Evolutionary conservation across 148 eudicot genomes (phyloP), one percentile per base, ranked within the genome.

Genomic region (Camellia granthamiana): DNA sequence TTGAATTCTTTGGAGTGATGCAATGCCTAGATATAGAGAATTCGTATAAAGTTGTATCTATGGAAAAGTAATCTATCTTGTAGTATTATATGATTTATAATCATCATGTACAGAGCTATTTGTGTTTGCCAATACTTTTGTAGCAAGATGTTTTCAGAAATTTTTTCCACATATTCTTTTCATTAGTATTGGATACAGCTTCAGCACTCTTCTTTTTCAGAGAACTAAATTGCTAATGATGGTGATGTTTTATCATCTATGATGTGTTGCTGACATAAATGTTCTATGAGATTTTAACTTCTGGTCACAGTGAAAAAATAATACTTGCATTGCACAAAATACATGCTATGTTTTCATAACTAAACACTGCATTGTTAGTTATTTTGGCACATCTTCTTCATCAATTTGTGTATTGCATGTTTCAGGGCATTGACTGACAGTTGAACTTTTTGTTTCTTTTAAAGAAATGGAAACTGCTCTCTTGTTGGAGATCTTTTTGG

Each of bases 401-500:
- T 80, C 73, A 38, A 12, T 56, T 38, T 66, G 72, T 54, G 23
- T 67, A 67, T 79, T 76, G 79, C 47, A 23, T 23, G 23, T 23
- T 23, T 23, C 23, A 23, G 23, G 23, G 23, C 23, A 23, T 23
- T 23, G 23, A 75, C 90, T 89, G 87, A 86, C 82, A 73, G 80
- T 87, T 84, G 58, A 81, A 84, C 79, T 70, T 81, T 85, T 82
- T 81, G 81, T 86, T 87, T 84, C 84, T 88, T 86, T 82, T 88
- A 64, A 85, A 95, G 97, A 78, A 85, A 82, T 79, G 90, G 93
- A 72, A 83, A 90, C 59, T 98, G 86, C 81, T 90, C 98, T 49
- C 91, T 96, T 72, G 75, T 86, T 58, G 99, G 99, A 59, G 98
- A 96, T 88, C 90, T 96, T 71, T 93, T 96, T 87, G 98, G 99